phyloP scores from a whole-genome alignment of 169 alveolate genomes.

The Prorocentrum cordatum region DNA sequence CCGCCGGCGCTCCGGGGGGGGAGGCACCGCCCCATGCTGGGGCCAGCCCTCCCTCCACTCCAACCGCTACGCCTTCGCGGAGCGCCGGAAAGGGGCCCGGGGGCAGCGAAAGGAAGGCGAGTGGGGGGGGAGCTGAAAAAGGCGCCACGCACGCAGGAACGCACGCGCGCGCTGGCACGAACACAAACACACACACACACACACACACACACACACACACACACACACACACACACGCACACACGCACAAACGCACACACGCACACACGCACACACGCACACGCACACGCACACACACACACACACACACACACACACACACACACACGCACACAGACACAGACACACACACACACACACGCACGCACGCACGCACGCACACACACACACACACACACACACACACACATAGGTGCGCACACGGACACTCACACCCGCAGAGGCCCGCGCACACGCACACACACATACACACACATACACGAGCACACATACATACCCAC shows the following conservation, averaged over 20 bases:
- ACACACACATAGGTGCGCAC: background rate
- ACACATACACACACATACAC: background rate
- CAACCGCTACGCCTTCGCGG: too few relatives aligned
- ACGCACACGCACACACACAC: background rate
- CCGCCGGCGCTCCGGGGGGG: too few relatives aligned
- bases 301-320: background rate
- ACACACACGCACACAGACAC: background rate
- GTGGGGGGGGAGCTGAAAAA: background rate
- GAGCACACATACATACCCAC: background rate
- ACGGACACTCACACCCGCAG: background rate
- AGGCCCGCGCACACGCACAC: background rate
- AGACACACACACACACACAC: background rate
- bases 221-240: background rate
- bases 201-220: background rate
- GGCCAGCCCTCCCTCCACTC: too few relatives aligned
- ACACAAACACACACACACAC: background rate
- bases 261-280: background rate
- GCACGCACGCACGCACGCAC: background rate
- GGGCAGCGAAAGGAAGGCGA: too few relatives aligned
- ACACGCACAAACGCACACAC: background rate
- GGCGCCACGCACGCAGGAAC: background rate
- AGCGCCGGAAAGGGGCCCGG: too few relatives aligned
- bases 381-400: background rate
- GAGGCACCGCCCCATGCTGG: too few relatives aligned
- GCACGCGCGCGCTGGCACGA: background rate